Conservation (phyloP, 352 stramenopile species). For the Lagenidium sp. region DNA sequence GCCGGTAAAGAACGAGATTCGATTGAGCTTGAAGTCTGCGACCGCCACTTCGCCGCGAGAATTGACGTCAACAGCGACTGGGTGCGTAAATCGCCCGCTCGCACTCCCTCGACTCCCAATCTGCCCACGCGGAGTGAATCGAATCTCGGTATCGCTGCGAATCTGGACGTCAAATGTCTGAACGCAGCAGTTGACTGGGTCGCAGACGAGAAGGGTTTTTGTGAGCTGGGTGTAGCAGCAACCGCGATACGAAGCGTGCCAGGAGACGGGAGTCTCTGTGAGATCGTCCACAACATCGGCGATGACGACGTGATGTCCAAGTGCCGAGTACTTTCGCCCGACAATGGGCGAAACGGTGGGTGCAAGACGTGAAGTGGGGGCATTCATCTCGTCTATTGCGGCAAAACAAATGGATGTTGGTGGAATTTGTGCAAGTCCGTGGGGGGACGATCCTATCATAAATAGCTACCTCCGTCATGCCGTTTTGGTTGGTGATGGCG, state of each 20-base stretch:
- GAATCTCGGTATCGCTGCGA: constrained; percentile 7
- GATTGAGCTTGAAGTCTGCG: constrained; percentile 39
- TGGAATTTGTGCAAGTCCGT: no score
- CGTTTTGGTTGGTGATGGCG: no score
- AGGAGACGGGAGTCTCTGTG: constrained; percentile 3
- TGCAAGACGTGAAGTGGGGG: constrained; percentile 10
- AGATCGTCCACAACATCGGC: constrained; percentile 8
- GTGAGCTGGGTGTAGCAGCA: constrained; percentile 49
- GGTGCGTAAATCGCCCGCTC: constrained; percentile 35
- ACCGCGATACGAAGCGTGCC: constrained; percentile 18
- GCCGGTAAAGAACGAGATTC: constrained; percentile 48
- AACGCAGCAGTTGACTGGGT: constrained; percentile 27
- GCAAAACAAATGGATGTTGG: no score
- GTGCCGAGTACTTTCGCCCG: constrained; percentile 18
- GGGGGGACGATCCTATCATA: no score
- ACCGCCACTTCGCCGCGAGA: constrained; percentile 41
- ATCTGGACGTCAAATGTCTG: constrained; percentile 17
- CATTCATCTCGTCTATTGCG: no score
- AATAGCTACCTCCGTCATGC: no score
- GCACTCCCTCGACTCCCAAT: constrained; percentile 29
- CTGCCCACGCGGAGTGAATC: constrained; percentile 4
- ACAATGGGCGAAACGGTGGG: constrained; percentile 22
- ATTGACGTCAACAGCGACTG: constrained; percentile 43
- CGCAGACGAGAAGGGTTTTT: constrained; percentile 34
- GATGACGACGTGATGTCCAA: constrained; percentile 4